Evolutionary conservation across 306 rosid genomes (phyloP).

Genomic region (Oxytropis ochrocephala): DNA sequence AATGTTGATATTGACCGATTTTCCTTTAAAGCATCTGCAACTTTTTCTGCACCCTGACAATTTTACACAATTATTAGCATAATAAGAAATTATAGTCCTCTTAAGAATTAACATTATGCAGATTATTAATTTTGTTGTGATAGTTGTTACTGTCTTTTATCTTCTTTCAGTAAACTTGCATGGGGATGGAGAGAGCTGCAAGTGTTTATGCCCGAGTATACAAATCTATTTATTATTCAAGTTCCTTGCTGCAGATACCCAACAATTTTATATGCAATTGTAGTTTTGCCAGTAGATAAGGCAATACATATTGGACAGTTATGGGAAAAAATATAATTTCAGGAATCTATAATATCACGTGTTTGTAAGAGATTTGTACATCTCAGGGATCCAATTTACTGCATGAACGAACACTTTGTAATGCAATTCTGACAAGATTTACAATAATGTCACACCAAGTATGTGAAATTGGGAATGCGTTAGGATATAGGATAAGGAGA

Average conservation of each 20-base stretch:
- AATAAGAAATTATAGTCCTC: conserved; percentile 5
- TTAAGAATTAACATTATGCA: neutral
- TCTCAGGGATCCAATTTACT: neutral
- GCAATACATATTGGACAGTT: conserved; percentile 9
- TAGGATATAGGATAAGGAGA: no score
- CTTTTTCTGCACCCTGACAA: conserved; percentile 76
- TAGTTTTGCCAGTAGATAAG: neutral
- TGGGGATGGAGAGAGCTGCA: neutral
- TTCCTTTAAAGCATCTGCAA: conserved; percentile 87
- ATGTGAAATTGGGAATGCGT: neutral
- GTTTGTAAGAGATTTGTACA: neutral
- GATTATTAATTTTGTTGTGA: neutral
- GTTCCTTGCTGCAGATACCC: conserved; percentile 1
- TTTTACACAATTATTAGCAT: neutral
- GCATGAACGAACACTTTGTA: neutral
- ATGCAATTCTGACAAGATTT: conserved; percentile 8
- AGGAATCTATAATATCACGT: conserved; percentile 5
- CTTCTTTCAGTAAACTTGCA: neutral
- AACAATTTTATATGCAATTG: conserved; percentile 2
- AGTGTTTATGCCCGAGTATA: neutral
- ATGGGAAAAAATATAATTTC: neutral
- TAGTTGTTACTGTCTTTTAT: neutral
- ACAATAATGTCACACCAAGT: neutral
- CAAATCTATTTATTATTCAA: neutral
- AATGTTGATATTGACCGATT: conserved; percentile 68